Conservation (phyloP, 257 asterid genomes). For the Gardenia jasminoides region DNA sequence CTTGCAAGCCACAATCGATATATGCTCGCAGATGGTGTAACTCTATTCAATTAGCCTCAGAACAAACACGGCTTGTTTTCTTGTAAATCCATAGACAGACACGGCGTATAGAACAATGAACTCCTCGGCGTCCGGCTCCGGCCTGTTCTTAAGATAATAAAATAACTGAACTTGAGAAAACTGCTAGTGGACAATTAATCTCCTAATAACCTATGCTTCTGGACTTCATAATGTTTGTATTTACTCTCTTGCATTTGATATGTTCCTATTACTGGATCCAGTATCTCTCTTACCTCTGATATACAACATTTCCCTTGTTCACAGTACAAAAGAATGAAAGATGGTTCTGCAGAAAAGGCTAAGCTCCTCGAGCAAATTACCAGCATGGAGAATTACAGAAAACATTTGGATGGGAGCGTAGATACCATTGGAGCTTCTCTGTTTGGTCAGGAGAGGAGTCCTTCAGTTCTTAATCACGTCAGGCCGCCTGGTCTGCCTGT, state of each 20-base stretch:
- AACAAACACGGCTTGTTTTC: too few species aligned
- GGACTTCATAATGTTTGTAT: background rate
- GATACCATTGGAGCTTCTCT: slow-evolving; percentile 48
- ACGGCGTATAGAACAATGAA: background rate
- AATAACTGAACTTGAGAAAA: background rate
- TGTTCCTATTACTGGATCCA: background rate
- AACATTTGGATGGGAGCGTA: slow-evolving; percentile 62
- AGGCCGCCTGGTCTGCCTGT: slow-evolving; percentile 55
- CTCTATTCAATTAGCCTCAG: background rate
- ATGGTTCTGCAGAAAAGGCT: slow-evolving; percentile 34
- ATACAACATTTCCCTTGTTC: background rate
- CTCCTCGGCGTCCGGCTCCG: background rate
- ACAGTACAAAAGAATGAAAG: slow-evolving; percentile 51
- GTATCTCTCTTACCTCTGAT: background rate
- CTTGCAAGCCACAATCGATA: background rate
- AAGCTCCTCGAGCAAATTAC: slow-evolving; percentile 49
- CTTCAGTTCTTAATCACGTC: slow-evolving; percentile 38
- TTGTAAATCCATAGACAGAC: too few species aligned
- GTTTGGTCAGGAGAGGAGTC: slow-evolving; percentile 59
- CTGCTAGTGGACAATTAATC: background rate
- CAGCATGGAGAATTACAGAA: slow-evolving; percentile 49
- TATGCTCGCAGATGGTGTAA: background rate
- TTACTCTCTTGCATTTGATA: background rate
- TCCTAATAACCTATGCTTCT: too few species aligned
- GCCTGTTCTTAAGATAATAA: background rate